Evolutionary conservation across 805 yeast genomes (phyloP), one percentile per base, ranked within the genome.

Genomic region (Yamadazyma akitaensis): DNA sequence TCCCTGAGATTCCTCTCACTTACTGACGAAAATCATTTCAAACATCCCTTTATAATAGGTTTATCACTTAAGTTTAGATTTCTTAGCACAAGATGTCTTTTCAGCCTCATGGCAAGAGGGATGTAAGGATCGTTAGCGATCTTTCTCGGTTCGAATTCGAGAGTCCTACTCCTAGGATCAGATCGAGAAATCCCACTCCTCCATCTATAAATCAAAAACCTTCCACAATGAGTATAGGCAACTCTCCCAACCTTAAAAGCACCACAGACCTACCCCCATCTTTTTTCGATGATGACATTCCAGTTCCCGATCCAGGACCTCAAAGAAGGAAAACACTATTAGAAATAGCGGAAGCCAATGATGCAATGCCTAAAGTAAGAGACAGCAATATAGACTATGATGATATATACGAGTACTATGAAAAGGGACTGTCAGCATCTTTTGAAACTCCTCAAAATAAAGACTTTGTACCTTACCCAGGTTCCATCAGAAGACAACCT

Each of bases 161-260:
- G 21, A 50, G 51, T 18, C 53, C 51, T 2, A 50, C 54, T 5
- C 64, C 68, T 1, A 32, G 63, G 40, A 53, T 51, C 24, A 50
- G 71, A 32, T 64, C 72, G 3, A 49, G 71, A 51, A 62, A 67
- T 41, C 43, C 65, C 2, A 60, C 72, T 7, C 71, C 72, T 1
- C 55, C 64, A 8, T 55, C 66, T 7, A 24, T 50, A 19, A 56
- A 56, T 26, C 41, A 50, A 17, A 25, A 37, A 9, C 33, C 42
- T 16, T 24, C 42, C 21, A 24, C 33, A 11, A 36, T 46, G 36
- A 44, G 31, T 17, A 16, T 37, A 14, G 42, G 28, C 14, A 43
- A 37, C 11, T 5, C 8, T 2, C 10, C 9, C 17, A 34, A 40
- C 18, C 19, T 12, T 8, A 34, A 42, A n/a, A 39, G 36, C 30